phyloP scores from a whole-genome alignment of 1,284 basidiomycete genomes.

The Boletus hoseneyae region DNA sequence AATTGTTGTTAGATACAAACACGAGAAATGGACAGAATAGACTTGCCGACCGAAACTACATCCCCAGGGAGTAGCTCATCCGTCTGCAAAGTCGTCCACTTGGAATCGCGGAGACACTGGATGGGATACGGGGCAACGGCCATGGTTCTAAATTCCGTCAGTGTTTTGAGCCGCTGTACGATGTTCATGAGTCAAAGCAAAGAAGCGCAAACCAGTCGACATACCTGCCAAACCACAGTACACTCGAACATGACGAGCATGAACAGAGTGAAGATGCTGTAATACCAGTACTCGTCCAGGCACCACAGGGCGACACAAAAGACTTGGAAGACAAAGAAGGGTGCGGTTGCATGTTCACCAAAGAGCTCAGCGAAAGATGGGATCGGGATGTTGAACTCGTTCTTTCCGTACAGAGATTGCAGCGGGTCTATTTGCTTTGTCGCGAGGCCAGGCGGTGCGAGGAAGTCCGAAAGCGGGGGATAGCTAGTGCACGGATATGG shows the following conservation, averaged over 20 bases:
- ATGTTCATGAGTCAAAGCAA: conserved; percentile 10
- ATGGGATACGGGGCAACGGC: conserved; percentile 86
- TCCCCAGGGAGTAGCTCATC: conserved; percentile 89
- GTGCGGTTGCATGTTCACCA: conserved; percentile 87
- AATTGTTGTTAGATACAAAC: background rate
- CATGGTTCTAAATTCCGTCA: conserved; percentile 96
- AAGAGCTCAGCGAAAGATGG: conserved; percentile 89
- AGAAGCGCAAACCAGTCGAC: conserved; percentile 23
- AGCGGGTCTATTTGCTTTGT: conserved; percentile 45
- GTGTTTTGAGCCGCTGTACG: conserved; percentile 75
- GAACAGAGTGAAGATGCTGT: conserved; percentile 93
- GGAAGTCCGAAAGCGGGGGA: conserved; percentile 72
- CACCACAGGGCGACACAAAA: conserved; percentile 97
- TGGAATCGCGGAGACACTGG: conserved; percentile 72
- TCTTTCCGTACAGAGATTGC: conserved; percentile 75
- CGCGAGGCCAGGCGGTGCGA: conserved; percentile 48
- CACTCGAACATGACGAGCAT: conserved; percentile 97
- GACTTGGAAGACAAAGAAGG: conserved; percentile 95
- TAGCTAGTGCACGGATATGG: conserved; percentile 85
- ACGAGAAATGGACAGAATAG: background rate
- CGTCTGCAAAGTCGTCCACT: conserved; percentile 78
- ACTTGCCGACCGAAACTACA: conserved; percentile 74
- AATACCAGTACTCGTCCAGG: conserved; percentile 98
- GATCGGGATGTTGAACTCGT: conserved; percentile 94
- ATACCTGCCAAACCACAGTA: conserved; percentile 93